Conservation (phyloP, 805 yeast genomes). For the Wickerhamomyces silvicola region DNA sequence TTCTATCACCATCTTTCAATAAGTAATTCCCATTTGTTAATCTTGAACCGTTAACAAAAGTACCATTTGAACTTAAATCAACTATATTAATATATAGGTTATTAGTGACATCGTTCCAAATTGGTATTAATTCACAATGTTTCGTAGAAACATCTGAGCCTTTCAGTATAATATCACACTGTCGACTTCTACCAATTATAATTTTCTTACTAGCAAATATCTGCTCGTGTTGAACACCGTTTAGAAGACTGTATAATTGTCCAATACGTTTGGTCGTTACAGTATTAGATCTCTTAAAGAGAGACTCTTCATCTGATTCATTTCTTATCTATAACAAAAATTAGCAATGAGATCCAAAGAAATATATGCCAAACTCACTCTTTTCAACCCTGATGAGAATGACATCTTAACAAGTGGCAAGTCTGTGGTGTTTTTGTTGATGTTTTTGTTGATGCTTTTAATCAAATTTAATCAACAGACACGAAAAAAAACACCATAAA, state of each 20-base stretch:
- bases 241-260: slow-evolving; percentile 11
- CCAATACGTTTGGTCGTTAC: slow-evolving; percentile 8
- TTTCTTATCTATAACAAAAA: slow-evolving; percentile 1
- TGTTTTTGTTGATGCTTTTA: neutral
- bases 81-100: slow-evolving; percentile 36
- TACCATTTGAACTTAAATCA: slow-evolving; percentile 58
- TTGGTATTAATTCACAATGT: slow-evolving; percentile 50
- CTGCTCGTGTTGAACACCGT: slow-evolving; percentile 11
- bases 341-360: too few species aligned
- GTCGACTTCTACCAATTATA: slow-evolving; percentile 49
- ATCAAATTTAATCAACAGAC: neutral
- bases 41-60: slow-evolving; percentile 52
- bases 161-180: slow-evolving; percentile 48
- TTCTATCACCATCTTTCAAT: slow-evolving; percentile 57
- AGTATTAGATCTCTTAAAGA: slow-evolving; percentile 14
- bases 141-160: slow-evolving; percentile 59
- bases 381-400: slow-evolving; percentile 7
- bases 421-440: neutral
- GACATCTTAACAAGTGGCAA: too few species aligned
- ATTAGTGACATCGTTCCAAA: slow-evolving; percentile 31
- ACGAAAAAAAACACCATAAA: too few species aligned
- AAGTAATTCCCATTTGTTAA: slow-evolving; percentile 43
- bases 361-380: slow-evolving; percentile 12
- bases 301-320: slow-evolving; percentile 9
- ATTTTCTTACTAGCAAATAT: slow-evolving; percentile 29